Evolutionary conservation across 768 basidiomycete genomes (phyloP), one percentile per base, ranked within the genome.

Genomic region (Suillus paluster): DNA sequence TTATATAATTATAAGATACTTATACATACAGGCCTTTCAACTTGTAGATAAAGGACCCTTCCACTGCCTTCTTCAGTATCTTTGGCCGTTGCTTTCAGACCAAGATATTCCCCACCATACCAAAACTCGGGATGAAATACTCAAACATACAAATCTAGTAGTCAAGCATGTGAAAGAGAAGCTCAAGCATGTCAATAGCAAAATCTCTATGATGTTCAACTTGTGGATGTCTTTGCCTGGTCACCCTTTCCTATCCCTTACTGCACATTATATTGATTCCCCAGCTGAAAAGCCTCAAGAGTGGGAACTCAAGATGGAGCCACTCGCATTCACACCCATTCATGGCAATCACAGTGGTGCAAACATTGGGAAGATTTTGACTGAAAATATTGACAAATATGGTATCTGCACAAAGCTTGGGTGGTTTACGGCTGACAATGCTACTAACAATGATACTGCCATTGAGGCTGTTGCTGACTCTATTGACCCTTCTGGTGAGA

Each of bases 161-260:
- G 30, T 30, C 30, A 30, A 30, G 30, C 6, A 6, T 30, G 30
- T 30, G 30, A 39, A 39, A 39, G 39, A 39, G 15, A 39, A 39
- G 14, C 39, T 39, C 39, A 39, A 17, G 3, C 39, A 15, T 15
- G 39, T 39, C 5, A 5, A 39, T 39, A 39, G 39, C 39, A 39
- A 39, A 17, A 17, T 63, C 17, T 63, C 45, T 5, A 34, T 64
- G 17, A 66, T 62, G 1, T 67, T 67, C 30, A 63, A 70, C 58
- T 50, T 48, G 6, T 63, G 69, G 67, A 65, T 39, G 36, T 68
- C 61, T 14, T 56, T 60, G 7, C 46, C 44, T 15, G 56, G 67
- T 25, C 60, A 65, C 21, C 66, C 66, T 5, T 63, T 64, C 46
- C 39, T 69, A 17, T 64, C 65, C 4, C 52, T 69, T 19, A 68